These are phyloP conservation scores for Neurospora crassa DNA, from an alignment of 2,329 filamentous ascomycete species.

Conservation along the genomic window DNA sequence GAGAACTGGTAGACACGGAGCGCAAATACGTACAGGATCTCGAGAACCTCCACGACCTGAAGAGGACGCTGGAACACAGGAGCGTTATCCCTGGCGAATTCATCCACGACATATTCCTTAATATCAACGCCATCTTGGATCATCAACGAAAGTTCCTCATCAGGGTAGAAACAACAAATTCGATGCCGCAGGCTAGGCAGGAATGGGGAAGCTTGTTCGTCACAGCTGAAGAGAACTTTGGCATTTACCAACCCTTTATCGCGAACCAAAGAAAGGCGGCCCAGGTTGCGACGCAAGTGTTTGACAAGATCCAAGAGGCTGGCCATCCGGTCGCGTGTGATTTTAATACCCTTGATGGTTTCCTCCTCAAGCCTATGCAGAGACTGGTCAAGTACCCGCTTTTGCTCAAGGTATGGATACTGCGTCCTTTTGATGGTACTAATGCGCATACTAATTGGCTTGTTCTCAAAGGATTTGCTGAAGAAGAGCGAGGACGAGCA, in stretches of 20 bases:
- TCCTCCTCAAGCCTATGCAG: slow-evolving; percentile 94
- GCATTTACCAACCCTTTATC: slow-evolving; percentile 94
- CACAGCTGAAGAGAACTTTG: slow-evolving; percentile 75
- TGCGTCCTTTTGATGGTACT: neutral
- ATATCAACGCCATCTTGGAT: slow-evolving; percentile 88
- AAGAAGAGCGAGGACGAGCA: slow-evolving; percentile 74
- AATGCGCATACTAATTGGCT: slow-evolving; percentile 17
- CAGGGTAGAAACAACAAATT: slow-evolving; percentile 90
- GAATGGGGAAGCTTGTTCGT: slow-evolving; percentile 94
- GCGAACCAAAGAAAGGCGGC: slow-evolving; percentile 92
- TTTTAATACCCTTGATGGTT: slow-evolving; percentile 80
- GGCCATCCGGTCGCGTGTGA: slow-evolving; percentile 75
- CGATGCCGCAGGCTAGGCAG: slow-evolving; percentile 63
- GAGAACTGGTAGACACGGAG: slow-evolving; percentile 88
- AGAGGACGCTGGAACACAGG: slow-evolving; percentile 79
- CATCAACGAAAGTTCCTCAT: slow-evolving; percentile 94
- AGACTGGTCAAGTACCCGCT: slow-evolving; percentile 90
- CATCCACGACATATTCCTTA: slow-evolving; percentile 91
- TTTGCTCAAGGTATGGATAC: slow-evolving; percentile 58
- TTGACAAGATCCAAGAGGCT: slow-evolving; percentile 73
- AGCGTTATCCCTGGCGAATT: slow-evolving; percentile 82
- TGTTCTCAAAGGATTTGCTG: slow-evolving; percentile 57
- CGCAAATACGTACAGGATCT: slow-evolving; percentile 96
- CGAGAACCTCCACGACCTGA: slow-evolving; percentile 86
- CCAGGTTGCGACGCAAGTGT: slow-evolving; percentile 71